Base-by-base conservation (phyloP, 768 basidiomycete species). In the Suillus ampliporus region DNA sequence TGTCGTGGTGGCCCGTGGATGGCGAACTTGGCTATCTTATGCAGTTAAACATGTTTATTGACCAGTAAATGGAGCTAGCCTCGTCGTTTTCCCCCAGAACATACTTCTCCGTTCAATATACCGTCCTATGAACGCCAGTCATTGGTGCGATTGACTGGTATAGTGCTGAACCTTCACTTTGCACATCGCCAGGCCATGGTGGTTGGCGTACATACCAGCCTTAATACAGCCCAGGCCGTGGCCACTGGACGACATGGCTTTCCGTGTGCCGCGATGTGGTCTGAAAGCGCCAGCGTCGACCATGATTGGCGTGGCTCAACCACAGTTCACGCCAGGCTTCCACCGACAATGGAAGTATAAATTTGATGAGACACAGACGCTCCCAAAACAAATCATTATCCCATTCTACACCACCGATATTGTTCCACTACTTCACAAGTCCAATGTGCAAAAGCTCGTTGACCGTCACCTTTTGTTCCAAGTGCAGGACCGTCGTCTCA, bases 1-100 rank as follows among this genome's bases (percentile, higher is more conserved):
- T 58, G 28, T 41, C 5, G 31, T 61, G 51, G 50, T 61, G 50
- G 4, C 46, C 44, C 8, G 53, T 41, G 38, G 34, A 60, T 62
- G 67, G 69, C 34, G 58, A 47, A 53, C 41, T 61, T 21, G 59
- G 52, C 10, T 63, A 58, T 23, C 31, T 35, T 37, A 35, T 10
- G n/a, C 84, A 89, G 35, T 70, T 80, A 41, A 88, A 84, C 65
- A 89, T 92, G 67, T 92, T 86, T 69, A 75, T 91, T 23, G 91
- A 94, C 37, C 17, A 17, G 21, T 6, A 9, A 23, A 54, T 11
- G 9, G 53, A 23, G 15, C 37, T 11, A 6, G 4, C 9, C 23
- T 21, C 6, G 31, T 31, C 31, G 3, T 31, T 31, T 14, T 14
- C 23, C 17, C 17, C 5, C 2, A 26, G 26, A 31, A 19, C 10